A percentile compares a stretch with the other conserved stretches of the same genome.
Conservation (phyloP, 2,329 filamentous ascomycete species). For the Xylariaceae sp. region DNA sequence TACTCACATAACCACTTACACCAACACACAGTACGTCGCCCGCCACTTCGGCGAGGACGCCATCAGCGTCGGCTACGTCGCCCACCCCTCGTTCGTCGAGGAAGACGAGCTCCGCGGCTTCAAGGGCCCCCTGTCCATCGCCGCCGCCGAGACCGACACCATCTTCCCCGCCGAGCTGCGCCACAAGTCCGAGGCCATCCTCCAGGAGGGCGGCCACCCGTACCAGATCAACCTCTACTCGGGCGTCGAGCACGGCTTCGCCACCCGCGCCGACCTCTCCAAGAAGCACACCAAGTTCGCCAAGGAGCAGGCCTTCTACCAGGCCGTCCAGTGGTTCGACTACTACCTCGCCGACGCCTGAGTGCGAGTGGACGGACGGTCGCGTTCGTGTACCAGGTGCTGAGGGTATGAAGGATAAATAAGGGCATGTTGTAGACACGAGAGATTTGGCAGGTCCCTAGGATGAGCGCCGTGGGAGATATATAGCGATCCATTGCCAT, state of each 20-base stretch:
- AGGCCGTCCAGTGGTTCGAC: slow-evolving; percentile 74
- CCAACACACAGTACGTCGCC: slow-evolving; percentile 62
- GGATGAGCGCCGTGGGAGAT: too few species aligned
- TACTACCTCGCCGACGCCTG: slow-evolving; percentile 26
- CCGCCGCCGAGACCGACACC: slow-evolving; percentile 57
- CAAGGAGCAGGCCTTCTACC: slow-evolving; percentile 75
- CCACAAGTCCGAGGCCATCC: slow-evolving; percentile 59
- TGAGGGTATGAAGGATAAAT: too few species aligned
- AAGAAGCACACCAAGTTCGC: slow-evolving; percentile 58
- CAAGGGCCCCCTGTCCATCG: slow-evolving; percentile 62
- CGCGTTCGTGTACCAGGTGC: too few species aligned
- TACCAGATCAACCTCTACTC: slow-evolving; percentile 77
- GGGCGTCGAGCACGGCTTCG: slow-evolving; percentile 68
- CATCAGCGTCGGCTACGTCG: slow-evolving; percentile 65
- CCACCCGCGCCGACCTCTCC: slow-evolving; percentile 59
- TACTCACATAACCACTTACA: too few species aligned
- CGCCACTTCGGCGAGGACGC: slow-evolving; percentile 56
- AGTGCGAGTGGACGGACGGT: too few species aligned
- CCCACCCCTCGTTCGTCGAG: slow-evolving; percentile 72
- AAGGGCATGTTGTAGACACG: too few species aligned
- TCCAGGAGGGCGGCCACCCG: slow-evolving; percentile 49
- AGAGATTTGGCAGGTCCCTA: too few species aligned
- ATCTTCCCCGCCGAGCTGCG: slow-evolving; percentile 62
- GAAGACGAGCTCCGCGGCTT: slow-evolving; percentile 61
- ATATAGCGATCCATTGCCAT: background rate